Base-by-base conservation (phyloP, 352 stramenopile species). In the Globisporangium parvum region DNA sequence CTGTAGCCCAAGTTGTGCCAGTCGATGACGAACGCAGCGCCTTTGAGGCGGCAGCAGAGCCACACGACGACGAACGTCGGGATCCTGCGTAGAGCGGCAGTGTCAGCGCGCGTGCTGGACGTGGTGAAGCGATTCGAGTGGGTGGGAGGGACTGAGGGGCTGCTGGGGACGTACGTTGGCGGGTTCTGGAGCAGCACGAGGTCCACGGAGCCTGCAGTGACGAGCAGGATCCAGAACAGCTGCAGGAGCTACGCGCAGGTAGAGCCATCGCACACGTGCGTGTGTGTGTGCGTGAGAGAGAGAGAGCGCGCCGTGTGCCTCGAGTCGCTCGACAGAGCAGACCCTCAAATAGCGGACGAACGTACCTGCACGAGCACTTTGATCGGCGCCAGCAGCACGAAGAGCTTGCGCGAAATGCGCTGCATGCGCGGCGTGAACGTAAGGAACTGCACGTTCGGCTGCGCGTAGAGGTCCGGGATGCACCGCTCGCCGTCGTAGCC, bases 1-100 rank as follows among this genome's bases (percentile, higher is more conserved):
- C 93, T 98, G 79, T 96, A 99, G 31, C 97, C 97, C 37, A 99
- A 69, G 77, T 99, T 99, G 73, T 99, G 97, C 97, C 97, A 99
- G 70, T 99, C 97, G 63, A 99, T 96, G 15, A 99, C 80, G 51
- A 99, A 94, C 52, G 85, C 86, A 28, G 96, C 86, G 21, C 85
- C 67, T 23, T 96, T 89, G 26, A 91, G 57, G 6, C 70, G 66
- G 33, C 71, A 78, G 28, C 78, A 84, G 10, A 96, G 31, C 72
- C 78, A 97, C 45, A 93, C 81, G 9, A 98, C 77, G 8, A 96
- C 67, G 44, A 99, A 82, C 21, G 96, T 96, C 18, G 97, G 97
- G 56, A 99, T 96, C 21, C 89, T 96, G 41, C 46, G 20, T 20
- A 10, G 11, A 26, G n/a, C 10, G 5, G 6, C 14, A 24, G 20